These are phyloP conservation scores for Chaetomium strumarium DNA, from an alignment of 2,329 filamentous ascomycete genomes.

Conservation along the genomic window DNA sequence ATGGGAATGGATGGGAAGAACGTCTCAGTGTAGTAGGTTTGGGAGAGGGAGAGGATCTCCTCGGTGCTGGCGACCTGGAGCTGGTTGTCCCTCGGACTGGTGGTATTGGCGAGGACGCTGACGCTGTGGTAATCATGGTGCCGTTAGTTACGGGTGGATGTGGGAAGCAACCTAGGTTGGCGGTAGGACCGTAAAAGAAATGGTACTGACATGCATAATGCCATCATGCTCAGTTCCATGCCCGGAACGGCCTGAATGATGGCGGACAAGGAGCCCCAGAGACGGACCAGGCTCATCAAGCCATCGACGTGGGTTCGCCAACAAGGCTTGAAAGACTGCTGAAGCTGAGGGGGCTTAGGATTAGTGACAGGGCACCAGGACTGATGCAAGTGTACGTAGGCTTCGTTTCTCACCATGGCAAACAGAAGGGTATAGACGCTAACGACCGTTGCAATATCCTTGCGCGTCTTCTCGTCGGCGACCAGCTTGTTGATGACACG, in stretches of 20 bases:
- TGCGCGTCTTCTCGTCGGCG: conserved; percentile 6
- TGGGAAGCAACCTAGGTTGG: not conserved
- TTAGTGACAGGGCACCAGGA: not conserved
- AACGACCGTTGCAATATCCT: not conserved
- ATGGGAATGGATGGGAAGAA: conserved; percentile 22
- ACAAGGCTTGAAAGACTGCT: conserved; percentile 12
- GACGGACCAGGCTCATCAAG: conserved; percentile 19
- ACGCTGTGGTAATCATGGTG: not conserved
- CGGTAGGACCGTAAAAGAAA: too few species aligned
- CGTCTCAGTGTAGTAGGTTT: conserved; percentile 17
- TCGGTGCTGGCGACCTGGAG: conserved; percentile 12
- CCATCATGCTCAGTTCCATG: conserved; percentile 13
- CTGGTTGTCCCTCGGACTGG: conserved; percentile 14
- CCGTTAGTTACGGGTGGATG: not conserved
- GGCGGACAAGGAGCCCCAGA: conserved; percentile 17
- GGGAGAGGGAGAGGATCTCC: conserved; percentile 12
- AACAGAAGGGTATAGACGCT: conserved; percentile 15
- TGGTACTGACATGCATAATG: conserved; percentile 11
- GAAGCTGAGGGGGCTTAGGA: conserved; percentile 3
- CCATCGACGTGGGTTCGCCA: conserved; percentile 21
- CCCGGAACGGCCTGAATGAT: conserved; percentile 15
- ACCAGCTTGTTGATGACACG: conserved; percentile 13
- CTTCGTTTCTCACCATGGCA: conserved; percentile 11
- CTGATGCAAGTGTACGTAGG: not conserved
- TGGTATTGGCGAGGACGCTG: conserved; percentile 18